These are phyloP conservation scores for Podaxis sp. DNA, from an alignment of 768 basidiomycete species.

Conservation along the genomic window DNA sequence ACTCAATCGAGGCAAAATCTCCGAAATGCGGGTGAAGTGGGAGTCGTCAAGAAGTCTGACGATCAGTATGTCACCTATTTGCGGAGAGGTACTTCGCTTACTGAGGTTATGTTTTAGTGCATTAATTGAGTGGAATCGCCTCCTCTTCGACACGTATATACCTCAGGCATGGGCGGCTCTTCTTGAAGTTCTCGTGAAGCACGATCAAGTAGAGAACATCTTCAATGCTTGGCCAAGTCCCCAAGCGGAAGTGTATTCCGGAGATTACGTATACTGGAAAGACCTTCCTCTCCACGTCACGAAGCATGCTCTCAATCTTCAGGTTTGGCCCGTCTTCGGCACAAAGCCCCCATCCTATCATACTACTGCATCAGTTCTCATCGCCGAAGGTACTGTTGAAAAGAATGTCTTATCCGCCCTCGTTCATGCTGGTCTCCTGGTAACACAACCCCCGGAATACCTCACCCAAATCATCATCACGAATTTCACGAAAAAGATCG, in stretches of 20 bases:
- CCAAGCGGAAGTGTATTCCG: conserved; percentile 25
- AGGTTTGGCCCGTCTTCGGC: conserved; percentile 33
- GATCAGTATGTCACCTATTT: conserved; percentile 32
- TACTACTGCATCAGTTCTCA: conserved; percentile 15
- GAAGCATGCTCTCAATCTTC: conserved; percentile 17
- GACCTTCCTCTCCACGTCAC: conserved; percentile 27
- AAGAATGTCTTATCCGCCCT: conserved; percentile 23
- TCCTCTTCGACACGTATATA: conserved; percentile 41
- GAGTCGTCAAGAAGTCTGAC: conserved; percentile 30
- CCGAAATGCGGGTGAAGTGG: conserved; percentile 35
- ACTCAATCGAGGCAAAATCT: conserved; percentile 41
- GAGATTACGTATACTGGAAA: conserved; percentile 38
- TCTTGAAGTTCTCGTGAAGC: conserved; percentile 25
- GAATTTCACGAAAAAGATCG: not conserved
- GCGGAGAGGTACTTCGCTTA: not conserved
- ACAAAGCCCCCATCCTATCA: not conserved
- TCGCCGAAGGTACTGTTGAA: conserved; percentile 18
- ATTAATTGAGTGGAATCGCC: conserved; percentile 42
- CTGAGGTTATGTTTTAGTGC: conserved; percentile 25
- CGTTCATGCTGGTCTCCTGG: conserved; percentile 25
- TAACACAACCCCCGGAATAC: conserved; percentile 32
- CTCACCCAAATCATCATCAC: conserved; percentile 24
- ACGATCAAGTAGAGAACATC: conserved; percentile 20
- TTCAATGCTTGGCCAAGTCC: conserved; percentile 38
- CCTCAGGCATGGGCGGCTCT: conserved; percentile 38